phyloP scores from a whole-genome alignment of 257 asterid genomes.

The Petrea volubilis region DNA sequence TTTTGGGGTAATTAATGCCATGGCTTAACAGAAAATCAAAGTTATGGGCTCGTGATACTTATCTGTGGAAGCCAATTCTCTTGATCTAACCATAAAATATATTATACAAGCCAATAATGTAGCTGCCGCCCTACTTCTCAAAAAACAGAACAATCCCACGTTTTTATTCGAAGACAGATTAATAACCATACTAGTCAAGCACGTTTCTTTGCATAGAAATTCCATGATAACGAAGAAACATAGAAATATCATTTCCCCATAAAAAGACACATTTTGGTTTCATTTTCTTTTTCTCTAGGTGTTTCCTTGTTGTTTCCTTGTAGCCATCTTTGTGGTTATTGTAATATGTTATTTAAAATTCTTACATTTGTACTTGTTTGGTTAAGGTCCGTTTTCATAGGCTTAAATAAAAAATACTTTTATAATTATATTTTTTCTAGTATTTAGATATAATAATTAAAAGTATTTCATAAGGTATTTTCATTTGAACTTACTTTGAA shows the following conservation, averaged over 20 bases:
- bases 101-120: not conserved
- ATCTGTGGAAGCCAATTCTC: not conserved
- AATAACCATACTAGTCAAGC: slow-evolving; percentile 27
- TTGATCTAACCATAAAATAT: no score
- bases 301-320: slow-evolving; percentile 34
- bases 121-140: slow-evolving; percentile 33
- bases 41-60: no score
- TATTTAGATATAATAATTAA: no score
- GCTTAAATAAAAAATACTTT: no score
- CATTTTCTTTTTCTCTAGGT: slow-evolving; percentile 29
- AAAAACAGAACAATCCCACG: slow-evolving; percentile 34
- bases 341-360: no score
- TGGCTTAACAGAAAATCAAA: no score
- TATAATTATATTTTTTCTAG: no score
- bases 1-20: no score
- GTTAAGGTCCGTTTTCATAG: no score
- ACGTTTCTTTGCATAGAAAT: slow-evolving; percentile 38
- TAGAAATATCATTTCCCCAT: slow-evolving; percentile 18
- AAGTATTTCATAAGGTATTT: no score
- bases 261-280: slow-evolving; percentile 11
- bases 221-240: slow-evolving; percentile 29
- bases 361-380: no score
- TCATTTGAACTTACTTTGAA: no score
- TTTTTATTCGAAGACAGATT: slow-evolving; percentile 6
- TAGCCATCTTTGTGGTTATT: not conserved